Evolutionary conservation across 257 asterid species (phyloP).

Genomic region (Nicotiana obtusifolia): DNA sequence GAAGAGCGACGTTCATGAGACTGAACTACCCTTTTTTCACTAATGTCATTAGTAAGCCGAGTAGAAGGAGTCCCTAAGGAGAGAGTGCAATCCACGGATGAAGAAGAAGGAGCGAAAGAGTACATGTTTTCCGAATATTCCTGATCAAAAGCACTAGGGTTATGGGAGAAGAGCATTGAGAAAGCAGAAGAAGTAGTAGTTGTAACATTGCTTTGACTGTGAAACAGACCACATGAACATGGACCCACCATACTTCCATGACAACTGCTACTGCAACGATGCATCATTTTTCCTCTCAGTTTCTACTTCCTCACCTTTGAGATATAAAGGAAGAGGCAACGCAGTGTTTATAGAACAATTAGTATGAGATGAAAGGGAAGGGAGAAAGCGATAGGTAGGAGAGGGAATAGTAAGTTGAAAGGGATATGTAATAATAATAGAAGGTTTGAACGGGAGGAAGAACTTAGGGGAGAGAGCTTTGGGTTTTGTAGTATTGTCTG

Average conservation of each 20-base stretch:
- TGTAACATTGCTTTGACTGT: slow-evolving; percentile 25
- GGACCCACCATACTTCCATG: slow-evolving; percentile 30
- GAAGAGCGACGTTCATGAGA: slow-evolving; percentile 49
- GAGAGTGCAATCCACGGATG: slow-evolving; percentile 90
- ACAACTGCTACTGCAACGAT: slow-evolving; percentile 26
- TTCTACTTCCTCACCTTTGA: background rate
- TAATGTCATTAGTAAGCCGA: slow-evolving; percentile 29
- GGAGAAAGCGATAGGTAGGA: slow-evolving; percentile 14
- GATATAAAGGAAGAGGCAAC: background rate
- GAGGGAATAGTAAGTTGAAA: slow-evolving; percentile 40
- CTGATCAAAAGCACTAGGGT: slow-evolving; percentile 9
- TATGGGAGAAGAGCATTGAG: slow-evolving; percentile 58
- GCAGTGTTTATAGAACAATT: background rate
- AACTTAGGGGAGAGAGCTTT: background rate
- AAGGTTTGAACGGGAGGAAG: slow-evolving; percentile 44
- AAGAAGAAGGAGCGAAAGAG: slow-evolving; percentile 26
- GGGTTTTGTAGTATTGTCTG: slow-evolving; percentile 24
- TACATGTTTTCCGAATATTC: slow-evolving; percentile 41
- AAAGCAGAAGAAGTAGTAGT: slow-evolving; percentile 41
- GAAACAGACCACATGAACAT: slow-evolving; percentile 40
- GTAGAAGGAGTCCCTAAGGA: slow-evolving; percentile 89
- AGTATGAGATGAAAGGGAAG: background rate
- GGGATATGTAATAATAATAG: slow-evolving; percentile 42
- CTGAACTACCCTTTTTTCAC: background rate
- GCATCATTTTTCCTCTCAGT: slow-evolving; percentile 31